Conservation (phyloP, 305 asterid species). For the Fraxinus greggii region DNA sequence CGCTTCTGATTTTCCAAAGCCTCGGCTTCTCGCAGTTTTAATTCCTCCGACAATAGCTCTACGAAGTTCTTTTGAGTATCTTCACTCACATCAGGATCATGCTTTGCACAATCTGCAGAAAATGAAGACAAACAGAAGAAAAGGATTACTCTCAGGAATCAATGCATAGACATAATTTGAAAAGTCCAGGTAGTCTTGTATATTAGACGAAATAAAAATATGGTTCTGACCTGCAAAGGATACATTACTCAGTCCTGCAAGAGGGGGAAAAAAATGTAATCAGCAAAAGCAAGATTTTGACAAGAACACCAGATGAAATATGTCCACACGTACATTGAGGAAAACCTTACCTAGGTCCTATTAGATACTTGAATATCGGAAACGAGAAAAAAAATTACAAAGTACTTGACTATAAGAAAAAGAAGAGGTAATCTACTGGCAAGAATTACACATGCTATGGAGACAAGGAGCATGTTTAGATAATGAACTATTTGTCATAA, state of each 20-base stretch:
- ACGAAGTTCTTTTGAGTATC: constrained; percentile 86
- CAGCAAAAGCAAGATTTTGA: constrained; percentile 21
- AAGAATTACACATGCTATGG: neutral
- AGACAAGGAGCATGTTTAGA: neutral
- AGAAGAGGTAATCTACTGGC: neutral
- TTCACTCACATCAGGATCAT: constrained; percentile 74
- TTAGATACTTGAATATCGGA: neutral
- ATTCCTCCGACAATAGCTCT: constrained; percentile 80
- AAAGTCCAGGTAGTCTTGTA: neutral
- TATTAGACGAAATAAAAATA: neutral
- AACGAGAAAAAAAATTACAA: neutral
- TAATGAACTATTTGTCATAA: neutral
- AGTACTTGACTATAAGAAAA: neutral
- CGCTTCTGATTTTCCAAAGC: constrained; percentile 77
- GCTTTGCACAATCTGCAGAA: constrained; percentile 78
- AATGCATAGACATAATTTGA: neutral
- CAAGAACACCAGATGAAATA: constrained; percentile 14
- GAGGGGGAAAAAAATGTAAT: constrained; percentile 23
- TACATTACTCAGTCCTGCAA: constrained; percentile 73
- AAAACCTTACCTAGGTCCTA: neutral
- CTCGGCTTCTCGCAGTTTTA: constrained; percentile 80
- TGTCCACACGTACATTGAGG: neutral
- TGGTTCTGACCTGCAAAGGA: constrained; percentile 61
- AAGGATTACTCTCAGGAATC: neutral
- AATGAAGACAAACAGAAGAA: neutral